A percentile compares a stretch with the other conserved stretches of the same genome.
Evolutionary conservation across 1,284 basidiomycete genomes (phyloP).

Genomic region (Marasmius fiardii): DNA sequence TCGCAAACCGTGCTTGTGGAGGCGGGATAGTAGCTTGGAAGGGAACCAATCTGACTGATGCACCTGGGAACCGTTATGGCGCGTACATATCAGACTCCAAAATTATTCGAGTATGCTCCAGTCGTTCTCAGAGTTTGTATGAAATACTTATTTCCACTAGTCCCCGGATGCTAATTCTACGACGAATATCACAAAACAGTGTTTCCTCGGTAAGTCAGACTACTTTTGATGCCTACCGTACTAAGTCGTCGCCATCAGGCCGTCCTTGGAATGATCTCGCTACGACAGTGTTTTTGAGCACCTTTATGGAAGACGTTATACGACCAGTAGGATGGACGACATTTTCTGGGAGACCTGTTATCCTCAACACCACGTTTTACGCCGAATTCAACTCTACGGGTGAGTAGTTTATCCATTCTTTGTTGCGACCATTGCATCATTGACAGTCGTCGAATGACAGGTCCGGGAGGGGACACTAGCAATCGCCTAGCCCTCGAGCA

Average conservation of each 20-base stretch:
- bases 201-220: slow-evolving; percentile 41
- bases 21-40: slow-evolving; percentile 64
- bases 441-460: slow-evolving; percentile 25
- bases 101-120: slow-evolving; percentile 49
- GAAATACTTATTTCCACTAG: slow-evolving; percentile 25
- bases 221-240: too few relatives aligned
- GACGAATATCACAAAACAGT: slow-evolving; percentile 39
- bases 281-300: slow-evolving; percentile 48
- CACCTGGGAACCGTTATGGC: slow-evolving; percentile 53
- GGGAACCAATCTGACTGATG: slow-evolving; percentile 51
- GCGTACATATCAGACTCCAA: slow-evolving; percentile 57
- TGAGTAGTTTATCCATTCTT: slow-evolving; percentile 17
- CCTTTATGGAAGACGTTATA: slow-evolving; percentile 60
- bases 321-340: slow-evolving; percentile 48
- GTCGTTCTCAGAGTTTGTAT: background rate
- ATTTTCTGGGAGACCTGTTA: slow-evolving; percentile 44
- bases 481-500: slow-evolving; percentile 45
- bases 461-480: slow-evolving; percentile 50
- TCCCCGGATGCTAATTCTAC: slow-evolving; percentile 58
- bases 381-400: slow-evolving; percentile 58
- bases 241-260: slow-evolving; percentile 31
- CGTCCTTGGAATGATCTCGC: slow-evolving; percentile 65
- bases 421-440: background rate
- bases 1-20: slow-evolving; percentile 61
- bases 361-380: slow-evolving; percentile 55